Base-by-base conservation (phyloP, 225 moss, liverwort and hornwort genomes). In the Bryoerythrophyllum caledonicum region DNA sequence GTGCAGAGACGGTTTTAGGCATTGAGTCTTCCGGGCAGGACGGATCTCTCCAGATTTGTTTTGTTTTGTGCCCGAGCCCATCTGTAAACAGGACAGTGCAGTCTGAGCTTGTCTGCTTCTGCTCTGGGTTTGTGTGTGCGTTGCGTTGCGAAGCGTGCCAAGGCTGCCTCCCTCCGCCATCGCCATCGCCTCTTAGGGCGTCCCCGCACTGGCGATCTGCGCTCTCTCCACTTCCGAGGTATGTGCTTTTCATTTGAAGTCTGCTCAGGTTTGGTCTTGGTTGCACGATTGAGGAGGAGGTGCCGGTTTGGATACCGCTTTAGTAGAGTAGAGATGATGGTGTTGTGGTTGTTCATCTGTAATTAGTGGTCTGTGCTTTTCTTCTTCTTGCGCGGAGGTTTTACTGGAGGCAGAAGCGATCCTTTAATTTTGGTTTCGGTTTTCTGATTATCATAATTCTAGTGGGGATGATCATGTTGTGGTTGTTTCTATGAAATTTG, bases 61-160 rank as follows among this genome's bases (percentile, higher is more conserved):
- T 55, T 55, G 24, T 58, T 5, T 37, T 1, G 27, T 51, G 51
- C 67, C 67, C 68, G 49, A 78, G 74, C 78, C 82, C 82, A 64
- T 57, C 30, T 38, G 30, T 51, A 65, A 78, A 32, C 20, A 70
- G 66, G 35, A 79, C 70, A 21, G 34, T 78, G 69, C 79, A 26
- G 34, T 78, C 82, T 66, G 65, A 28, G 57, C 27, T 32, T 52
- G 19, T 15, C 48, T 28, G 56, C 10, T 4, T 56, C 56, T 56
- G 56, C 56, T 21, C 11, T 23, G 7, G 54, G 9, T 55, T 25
- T 25, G 11, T 12, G 25, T 3, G 25, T 11, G 56, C 6, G 54
- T 53, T n/a, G 10, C 78, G 64, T 19, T 69, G 70, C 61, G 67
- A 75, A 83, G 79, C 75, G 82, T 82, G 82, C 59, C 52, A 61